Base-by-base conservation (phyloP, 192 early-diverging fungal species). In the Coemansia javaensis region DNA sequence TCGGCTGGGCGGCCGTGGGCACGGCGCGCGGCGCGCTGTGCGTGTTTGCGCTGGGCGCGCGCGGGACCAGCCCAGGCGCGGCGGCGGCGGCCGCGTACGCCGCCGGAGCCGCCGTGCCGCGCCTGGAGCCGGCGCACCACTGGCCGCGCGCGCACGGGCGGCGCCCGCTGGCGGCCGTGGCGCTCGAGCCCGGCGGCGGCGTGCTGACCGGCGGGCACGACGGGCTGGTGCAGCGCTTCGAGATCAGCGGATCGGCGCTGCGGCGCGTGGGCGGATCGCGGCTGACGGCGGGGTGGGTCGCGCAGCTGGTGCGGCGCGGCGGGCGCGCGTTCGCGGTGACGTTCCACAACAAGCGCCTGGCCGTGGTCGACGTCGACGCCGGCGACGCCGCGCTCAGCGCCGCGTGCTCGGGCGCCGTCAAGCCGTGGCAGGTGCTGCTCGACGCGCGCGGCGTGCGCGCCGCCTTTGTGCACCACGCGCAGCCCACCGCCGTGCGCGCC, bases 231-330 rank as follows among this genome's bases (percentile, higher is more conserved):
- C 31, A 22, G 11, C 37, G 36, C n/a, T 32, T 11, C 2, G 24
- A 2, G 24, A 25, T 25, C 22, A 42, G 40, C 23, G 24, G 9
- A 24, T 24, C 21, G 24, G 21, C 21, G 21, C 1, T 44, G 3
- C 38, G 31, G 3, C 47, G 53, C 11, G 40, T 15, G 7, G 7
- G 25, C 13, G 22, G n/a, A 9, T 73, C 78, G n/a, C 80, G 79
- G 44, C 69, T 93, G 24, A 90, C 91, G 5, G 76, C 73, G 28
- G 91, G 89, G 7, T 85, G 86, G 81, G 40, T 91, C 22, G 89
- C 90, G 60, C 28, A 30, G 28, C 28, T 30, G 28, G 28, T 30
- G 5, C 28, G 28, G 1, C 28, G 8, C 9, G 64, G 67, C 11
- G 66, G 60, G 4, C 66, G 77, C 14, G 46, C 86, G 8, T 41